Evolutionary conservation across 2,329 filamentous ascomycete species (phyloP).

Genomic region (Cercospora sp.): DNA sequence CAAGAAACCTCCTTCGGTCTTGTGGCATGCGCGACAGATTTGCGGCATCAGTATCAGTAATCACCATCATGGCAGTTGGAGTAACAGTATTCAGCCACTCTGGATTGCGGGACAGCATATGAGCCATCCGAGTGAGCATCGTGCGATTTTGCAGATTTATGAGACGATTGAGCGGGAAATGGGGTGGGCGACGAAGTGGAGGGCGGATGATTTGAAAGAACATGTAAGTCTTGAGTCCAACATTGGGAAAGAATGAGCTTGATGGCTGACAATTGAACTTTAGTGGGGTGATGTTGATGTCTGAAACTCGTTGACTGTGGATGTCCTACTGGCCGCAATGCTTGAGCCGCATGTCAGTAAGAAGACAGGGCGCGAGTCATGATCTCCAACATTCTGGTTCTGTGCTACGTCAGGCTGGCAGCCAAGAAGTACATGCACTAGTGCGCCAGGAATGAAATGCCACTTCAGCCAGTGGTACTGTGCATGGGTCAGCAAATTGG

Average conservation of each 20-base stretch:
- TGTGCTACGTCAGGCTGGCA: slow-evolving; percentile 5
- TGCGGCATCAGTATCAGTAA: slow-evolving; percentile 51
- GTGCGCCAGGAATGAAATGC: not conserved
- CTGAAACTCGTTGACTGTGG: not conserved
- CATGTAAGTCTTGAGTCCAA: slow-evolving; percentile 31
- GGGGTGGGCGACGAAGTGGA: slow-evolving; percentile 57
- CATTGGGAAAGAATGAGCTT: not conserved
- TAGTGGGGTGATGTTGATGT: slow-evolving; percentile 47
- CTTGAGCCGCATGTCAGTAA: not conserved
- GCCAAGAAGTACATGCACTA: slow-evolving; percentile 4
- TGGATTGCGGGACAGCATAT: slow-evolving; percentile 53
- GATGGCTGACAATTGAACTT: not conserved
- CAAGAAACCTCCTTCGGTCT: slow-evolving; percentile 44
- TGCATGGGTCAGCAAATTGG: not conserved
- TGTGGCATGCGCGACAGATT: slow-evolving; percentile 52
- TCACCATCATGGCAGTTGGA: slow-evolving; percentile 49
- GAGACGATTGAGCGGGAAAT: slow-evolving; percentile 55
- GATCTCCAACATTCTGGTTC: not conserved
- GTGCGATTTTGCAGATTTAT: slow-evolving; percentile 51
- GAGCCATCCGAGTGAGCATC: slow-evolving; percentile 48
- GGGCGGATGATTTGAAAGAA: slow-evolving; percentile 54
- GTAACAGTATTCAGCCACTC: slow-evolving; percentile 50
- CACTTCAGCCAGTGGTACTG: not conserved
- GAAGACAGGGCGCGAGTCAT: not conserved
- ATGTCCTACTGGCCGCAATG: not conserved